These are phyloP conservation scores for Phytophthora syringae DNA, from an alignment of 352 stramenopile genomes.

Conservation along the genomic window DNA sequence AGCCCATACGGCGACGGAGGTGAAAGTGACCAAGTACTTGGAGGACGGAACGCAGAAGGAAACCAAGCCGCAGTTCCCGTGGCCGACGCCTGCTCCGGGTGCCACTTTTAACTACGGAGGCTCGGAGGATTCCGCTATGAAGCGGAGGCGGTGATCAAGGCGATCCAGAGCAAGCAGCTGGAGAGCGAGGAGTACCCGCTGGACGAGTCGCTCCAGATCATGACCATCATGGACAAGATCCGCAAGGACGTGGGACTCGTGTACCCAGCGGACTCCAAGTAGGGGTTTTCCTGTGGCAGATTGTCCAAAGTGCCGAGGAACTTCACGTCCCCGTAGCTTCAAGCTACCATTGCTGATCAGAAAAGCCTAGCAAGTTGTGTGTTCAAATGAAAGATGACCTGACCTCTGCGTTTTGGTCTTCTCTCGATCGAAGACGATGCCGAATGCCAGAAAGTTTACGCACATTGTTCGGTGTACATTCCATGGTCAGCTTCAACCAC, in stretches of 20 bases:
- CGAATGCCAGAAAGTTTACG: too few species aligned
- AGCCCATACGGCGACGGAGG: slow-evolving; percentile 53
- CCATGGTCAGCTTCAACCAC: slow-evolving; percentile 18
- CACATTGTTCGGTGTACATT: too few species aligned
- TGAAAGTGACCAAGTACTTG: slow-evolving; percentile 38
- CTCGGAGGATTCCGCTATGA: slow-evolving; percentile 80
- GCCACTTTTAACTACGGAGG: slow-evolving; percentile 62
- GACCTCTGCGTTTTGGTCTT: neutral
- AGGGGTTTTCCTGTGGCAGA: neutral
- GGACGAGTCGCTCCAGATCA: slow-evolving; percentile 59
- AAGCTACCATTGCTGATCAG: neutral
- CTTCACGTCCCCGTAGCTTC: neutral
- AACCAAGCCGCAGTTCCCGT: slow-evolving; percentile 50
- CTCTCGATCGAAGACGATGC: too few species aligned
- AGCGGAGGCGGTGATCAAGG: slow-evolving; percentile 61
- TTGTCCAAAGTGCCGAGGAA: neutral
- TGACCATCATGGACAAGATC: slow-evolving; percentile 68
- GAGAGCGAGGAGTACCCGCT: slow-evolving; percentile 57
- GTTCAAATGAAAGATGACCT: neutral
- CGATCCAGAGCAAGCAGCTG: slow-evolving; percentile 54
- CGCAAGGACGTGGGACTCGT: slow-evolving; percentile 56
- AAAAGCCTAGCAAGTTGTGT: too few species aligned
- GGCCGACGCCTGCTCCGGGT: slow-evolving; percentile 35
- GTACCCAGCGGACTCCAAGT: slow-evolving; percentile 35
- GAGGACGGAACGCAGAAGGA: slow-evolving; percentile 30